These are phyloP conservation scores for Aspergillus carlsbadensis DNA, from an alignment of 495 filamentous ascomycete species.

Conservation along the genomic window DNA sequence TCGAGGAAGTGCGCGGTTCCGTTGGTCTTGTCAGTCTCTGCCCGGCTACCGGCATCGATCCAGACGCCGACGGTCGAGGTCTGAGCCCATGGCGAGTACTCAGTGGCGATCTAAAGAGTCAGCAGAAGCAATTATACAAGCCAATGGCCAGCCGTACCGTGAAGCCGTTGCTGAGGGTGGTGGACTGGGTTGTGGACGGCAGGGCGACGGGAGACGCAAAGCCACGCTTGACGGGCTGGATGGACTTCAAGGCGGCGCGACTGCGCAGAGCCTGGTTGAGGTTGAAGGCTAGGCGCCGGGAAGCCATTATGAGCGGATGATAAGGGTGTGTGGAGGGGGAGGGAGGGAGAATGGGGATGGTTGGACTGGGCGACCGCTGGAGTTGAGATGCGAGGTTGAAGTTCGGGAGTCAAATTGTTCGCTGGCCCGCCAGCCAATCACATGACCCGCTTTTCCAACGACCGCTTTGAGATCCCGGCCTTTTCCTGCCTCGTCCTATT, in stretches of 20 bases:
- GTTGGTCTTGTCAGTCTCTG: slow-evolving; percentile 98
- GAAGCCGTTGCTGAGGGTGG: slow-evolving; percentile 93
- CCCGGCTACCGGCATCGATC: slow-evolving; percentile 97
- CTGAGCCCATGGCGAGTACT: slow-evolving; percentile 97
- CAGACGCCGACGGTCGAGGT: slow-evolving; percentile 98
- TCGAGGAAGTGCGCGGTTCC: slow-evolving; percentile 99
- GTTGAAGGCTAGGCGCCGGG: slow-evolving; percentile 86
- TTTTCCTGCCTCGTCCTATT: slow-evolving; percentile 22
- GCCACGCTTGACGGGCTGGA: slow-evolving; percentile 72
- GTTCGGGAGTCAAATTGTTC: slow-evolving; percentile 56
- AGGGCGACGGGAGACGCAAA: slow-evolving; percentile 79
- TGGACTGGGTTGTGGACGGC: slow-evolving; percentile 83
- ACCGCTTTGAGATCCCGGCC: slow-evolving; percentile 37
- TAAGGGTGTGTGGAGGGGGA: slow-evolving; percentile 24
- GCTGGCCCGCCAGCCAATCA: slow-evolving; percentile 48
- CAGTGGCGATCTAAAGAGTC: slow-evolving; percentile 80
- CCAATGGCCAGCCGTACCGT: slow-evolving; percentile 63
- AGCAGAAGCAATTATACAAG: slow-evolving; percentile 35
- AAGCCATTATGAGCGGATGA: slow-evolving; percentile 70
- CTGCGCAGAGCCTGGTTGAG: slow-evolving; percentile 82
- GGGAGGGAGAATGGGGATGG: slow-evolving; percentile 35
- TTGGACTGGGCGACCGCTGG: slow-evolving; percentile 27
- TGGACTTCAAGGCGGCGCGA: slow-evolving; percentile 70
- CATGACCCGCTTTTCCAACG: slow-evolving; percentile 49
- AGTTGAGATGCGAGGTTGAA: slow-evolving; percentile 47